A percentile compares a stretch with the other conserved stretches of the same genome.
Evolutionary conservation across 768 basidiomycete genomes (phyloP).

Genomic region (Nevesoporus exiguus): DNA sequence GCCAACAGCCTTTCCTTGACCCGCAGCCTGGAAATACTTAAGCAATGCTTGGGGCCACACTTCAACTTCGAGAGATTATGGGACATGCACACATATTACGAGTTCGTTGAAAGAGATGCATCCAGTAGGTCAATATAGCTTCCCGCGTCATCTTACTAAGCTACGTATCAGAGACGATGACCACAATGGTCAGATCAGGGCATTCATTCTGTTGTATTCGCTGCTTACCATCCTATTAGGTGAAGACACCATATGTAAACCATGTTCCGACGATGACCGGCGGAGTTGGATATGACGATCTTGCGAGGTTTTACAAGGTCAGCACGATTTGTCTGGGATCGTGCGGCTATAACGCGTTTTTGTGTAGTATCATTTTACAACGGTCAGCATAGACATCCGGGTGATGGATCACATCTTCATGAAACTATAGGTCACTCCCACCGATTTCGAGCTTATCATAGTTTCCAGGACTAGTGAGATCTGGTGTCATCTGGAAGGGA

Average conservation of each 20-base stretch:
- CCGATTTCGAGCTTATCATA: slow-evolving; percentile 38
- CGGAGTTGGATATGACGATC: slow-evolving; percentile 40
- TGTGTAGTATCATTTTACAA: slow-evolving; percentile 38
- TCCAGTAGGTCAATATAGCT: slow-evolving; percentile 28
- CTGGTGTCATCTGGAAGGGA: neutral
- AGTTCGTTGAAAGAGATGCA: slow-evolving; percentile 40
- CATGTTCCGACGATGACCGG: slow-evolving; percentile 46
- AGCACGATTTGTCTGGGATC: neutral
- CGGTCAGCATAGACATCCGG: slow-evolving; percentile 15
- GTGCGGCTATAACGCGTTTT: neutral
- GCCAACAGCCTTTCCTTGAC: slow-evolving; percentile 38
- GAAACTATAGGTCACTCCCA: slow-evolving; percentile 36
- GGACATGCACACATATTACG: slow-evolving; percentile 46
- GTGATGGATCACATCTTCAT: neutral
- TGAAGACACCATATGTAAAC: slow-evolving; percentile 40
- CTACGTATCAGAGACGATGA: slow-evolving; percentile 37
- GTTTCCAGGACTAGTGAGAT: slow-evolving; percentile 40
- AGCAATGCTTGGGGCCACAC: slow-evolving; percentile 39
- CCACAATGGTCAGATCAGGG: slow-evolving; percentile 34
- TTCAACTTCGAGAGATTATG: slow-evolving; percentile 45
- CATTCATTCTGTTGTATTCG: neutral
- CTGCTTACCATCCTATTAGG: slow-evolving; percentile 25
- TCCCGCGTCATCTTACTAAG: neutral
- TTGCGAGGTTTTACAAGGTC: slow-evolving; percentile 46
- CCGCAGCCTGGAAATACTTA: slow-evolving; percentile 36